Percentiles rank a stretch among this genome's conserved stretches.
These are phyloP conservation scores for Tuber aestivum DNA, from an alignment of 495 filamentous ascomycete genomes.

Conservation along the genomic window DNA sequence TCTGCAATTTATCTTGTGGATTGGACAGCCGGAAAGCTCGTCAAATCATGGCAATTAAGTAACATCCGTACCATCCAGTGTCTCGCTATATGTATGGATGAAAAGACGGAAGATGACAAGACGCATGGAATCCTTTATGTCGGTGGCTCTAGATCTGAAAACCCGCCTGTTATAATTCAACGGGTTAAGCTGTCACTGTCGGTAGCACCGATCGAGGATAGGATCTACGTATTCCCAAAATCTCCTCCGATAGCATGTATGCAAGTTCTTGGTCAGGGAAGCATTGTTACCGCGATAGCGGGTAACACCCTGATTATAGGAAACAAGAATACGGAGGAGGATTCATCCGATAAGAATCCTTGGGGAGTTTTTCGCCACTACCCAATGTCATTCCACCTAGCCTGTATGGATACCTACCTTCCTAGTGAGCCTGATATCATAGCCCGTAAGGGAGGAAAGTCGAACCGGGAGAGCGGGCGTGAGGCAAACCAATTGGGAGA, in stretches of 20 bases:
- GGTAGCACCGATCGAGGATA: slow-evolving; percentile 5
- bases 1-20: slow-evolving; percentile 67
- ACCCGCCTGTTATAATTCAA: slow-evolving; percentile 6
- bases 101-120: slow-evolving; percentile 16
- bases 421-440: slow-evolving; percentile 24
- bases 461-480: slow-evolving; percentile 36
- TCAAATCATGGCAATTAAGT: slow-evolving; percentile 49
- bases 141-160: slow-evolving; percentile 6
- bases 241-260: slow-evolving; percentile 18
- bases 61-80: slow-evolving; percentile 40
- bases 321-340: slow-evolving; percentile 16
- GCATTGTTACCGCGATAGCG: slow-evolving; percentile 43
- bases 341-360: slow-evolving; percentile 15
- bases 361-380: slow-evolving; percentile 32
- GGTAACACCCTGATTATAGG: slow-evolving; percentile 27
- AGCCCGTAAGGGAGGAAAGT: slow-evolving; percentile 40
- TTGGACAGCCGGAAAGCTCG: slow-evolving; percentile 59
- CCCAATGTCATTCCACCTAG: slow-evolving; percentile 29
- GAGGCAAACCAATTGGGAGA: slow-evolving; percentile 49
- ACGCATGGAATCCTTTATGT: slow-evolving; percentile 28
- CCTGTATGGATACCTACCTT: slow-evolving; percentile 54
- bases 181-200: background rate
- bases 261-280: slow-evolving; percentile 45
- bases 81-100: slow-evolving; percentile 34
- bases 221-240: slow-evolving; percentile 4